phyloP scores from a whole-genome alignment of 2,329 filamentous ascomycete species.

The Periconia sp. region DNA sequence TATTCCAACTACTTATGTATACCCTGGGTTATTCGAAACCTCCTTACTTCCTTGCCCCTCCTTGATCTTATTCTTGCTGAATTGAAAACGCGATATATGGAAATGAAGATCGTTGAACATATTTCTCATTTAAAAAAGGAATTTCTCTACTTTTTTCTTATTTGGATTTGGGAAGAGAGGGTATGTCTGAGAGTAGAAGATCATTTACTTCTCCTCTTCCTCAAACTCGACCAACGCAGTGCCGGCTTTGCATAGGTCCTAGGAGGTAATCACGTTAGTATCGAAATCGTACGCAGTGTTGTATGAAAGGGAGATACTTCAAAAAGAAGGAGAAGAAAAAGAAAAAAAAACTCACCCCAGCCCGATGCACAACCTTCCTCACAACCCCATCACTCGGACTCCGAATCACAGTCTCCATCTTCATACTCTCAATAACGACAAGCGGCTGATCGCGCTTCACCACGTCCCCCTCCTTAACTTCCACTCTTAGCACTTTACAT shows the following conservation, averaged over 20 bases:
- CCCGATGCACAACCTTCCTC: constrained; percentile 51
- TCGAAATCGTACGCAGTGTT: neutral
- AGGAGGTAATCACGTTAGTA: constrained; percentile 10
- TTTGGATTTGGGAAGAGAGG: no score
- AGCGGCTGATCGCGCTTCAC: constrained; percentile 86
- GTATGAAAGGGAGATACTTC: neutral
- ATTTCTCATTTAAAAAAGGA: no score
- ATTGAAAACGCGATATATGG: no score
- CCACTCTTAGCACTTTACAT: constrained; percentile 90
- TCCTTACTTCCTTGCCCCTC: no score
- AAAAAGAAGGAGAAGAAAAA: neutral
- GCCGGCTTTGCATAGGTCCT: constrained; percentile 48
- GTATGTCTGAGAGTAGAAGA: no score
- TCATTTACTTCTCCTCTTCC: constrained; percentile 8
- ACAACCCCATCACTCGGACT: constrained; percentile 53
- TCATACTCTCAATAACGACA: constrained; percentile 66
- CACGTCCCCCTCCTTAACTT: constrained; percentile 76
- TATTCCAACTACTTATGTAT: no score
- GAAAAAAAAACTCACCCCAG: constrained; percentile 41
- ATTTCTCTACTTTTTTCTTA: no score
- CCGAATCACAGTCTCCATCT: constrained; percentile 60
- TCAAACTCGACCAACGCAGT: constrained; percentile 43
- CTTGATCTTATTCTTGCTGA: no score
- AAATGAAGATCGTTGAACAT: no score
- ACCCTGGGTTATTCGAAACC: no score